Conservation (phyloP, 2,329 filamentous ascomycete genomes). For the Fusarium tjaetaba region DNA sequence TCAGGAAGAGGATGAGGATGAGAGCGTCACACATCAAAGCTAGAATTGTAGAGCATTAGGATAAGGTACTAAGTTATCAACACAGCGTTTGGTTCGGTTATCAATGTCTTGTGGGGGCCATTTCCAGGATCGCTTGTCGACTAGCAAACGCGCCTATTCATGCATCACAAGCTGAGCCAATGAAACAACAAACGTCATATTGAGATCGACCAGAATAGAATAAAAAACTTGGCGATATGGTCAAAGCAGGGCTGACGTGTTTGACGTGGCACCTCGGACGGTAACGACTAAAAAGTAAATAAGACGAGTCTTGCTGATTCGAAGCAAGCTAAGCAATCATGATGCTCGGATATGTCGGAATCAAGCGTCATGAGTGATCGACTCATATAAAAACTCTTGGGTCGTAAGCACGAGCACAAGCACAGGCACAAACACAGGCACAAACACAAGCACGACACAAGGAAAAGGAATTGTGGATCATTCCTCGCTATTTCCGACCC, state of each 20-base stretch:
- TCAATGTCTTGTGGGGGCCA: neutral
- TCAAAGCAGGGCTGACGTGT: constrained; percentile 39
- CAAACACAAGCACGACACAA: neutral
- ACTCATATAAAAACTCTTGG: constrained; percentile 7
- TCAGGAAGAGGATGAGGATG: neutral
- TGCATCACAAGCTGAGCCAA: constrained; percentile 22
- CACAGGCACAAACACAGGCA: neutral
- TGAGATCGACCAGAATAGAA: constrained; percentile 19
- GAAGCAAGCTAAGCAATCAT: neutral
- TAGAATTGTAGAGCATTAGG: neutral
- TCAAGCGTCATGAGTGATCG: constrained; percentile 11
- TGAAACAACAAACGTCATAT: constrained; percentile 23
- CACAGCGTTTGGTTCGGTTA: neutral
- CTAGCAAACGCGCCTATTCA: constrained; percentile 9
- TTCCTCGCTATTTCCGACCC: constrained; percentile 27
- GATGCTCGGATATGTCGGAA: constrained; percentile 29
- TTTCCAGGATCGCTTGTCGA: neutral
- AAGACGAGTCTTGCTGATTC: constrained; percentile 12
- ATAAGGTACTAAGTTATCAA: neutral
- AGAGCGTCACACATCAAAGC: neutral
- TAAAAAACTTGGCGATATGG: constrained; percentile 31
- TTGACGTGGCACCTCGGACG: constrained; percentile 28
- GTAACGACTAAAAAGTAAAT: neutral
- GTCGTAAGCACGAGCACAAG: neutral
- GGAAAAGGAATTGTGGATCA: constrained; percentile 26